These are phyloP conservation scores for Beauveria rudraprayagi DNA, from an alignment of 2,329 filamentous ascomycete species.

Conservation along the genomic window DNA sequence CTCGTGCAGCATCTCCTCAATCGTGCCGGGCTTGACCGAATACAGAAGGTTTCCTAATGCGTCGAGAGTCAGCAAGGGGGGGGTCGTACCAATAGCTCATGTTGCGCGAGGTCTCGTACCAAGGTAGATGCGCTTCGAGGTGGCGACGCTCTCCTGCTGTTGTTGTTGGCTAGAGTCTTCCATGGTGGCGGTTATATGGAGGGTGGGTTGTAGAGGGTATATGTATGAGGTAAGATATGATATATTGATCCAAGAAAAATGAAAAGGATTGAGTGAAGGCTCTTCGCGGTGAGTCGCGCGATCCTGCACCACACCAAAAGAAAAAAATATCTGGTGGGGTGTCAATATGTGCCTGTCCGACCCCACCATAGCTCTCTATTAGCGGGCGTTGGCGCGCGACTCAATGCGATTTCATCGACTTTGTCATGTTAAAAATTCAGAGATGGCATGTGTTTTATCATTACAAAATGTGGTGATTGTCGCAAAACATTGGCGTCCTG, in stretches of 20 bases:
- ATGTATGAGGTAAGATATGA: not conserved
- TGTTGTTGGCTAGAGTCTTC: not conserved
- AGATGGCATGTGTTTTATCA: not conserved
- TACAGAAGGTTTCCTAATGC: slow-evolving; percentile 44
- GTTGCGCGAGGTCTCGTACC: slow-evolving; percentile 25
- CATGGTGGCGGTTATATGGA: not conserved
- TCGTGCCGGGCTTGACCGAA: slow-evolving; percentile 45
- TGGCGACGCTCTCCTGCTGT: slow-evolving; percentile 17
- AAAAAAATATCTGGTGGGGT: slow-evolving; percentile 11
- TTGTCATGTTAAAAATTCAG: not conserved
- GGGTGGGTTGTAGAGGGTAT: not conserved
- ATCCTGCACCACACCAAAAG: slow-evolving; percentile 4
- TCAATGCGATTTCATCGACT: not conserved
- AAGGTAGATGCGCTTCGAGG: slow-evolving; percentile 47
- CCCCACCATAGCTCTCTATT: slow-evolving; percentile 10
- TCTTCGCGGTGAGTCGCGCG: slow-evolving; percentile 5
- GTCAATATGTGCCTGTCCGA: slow-evolving; percentile 8
- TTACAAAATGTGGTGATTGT: not conserved
- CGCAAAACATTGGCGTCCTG: not conserved
- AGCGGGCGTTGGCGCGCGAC: not conserved
- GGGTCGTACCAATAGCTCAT: not conserved
- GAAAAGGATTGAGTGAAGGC: not conserved
- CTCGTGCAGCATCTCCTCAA: slow-evolving; percentile 49
- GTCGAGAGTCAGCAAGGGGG: not conserved
- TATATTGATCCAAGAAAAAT: not conserved